Percentiles rank a stretch among this genome's conserved stretches.
Evolutionary conservation across 1,139 yeast species (phyloP).

Genomic region (Taphrina pruni): DNA sequence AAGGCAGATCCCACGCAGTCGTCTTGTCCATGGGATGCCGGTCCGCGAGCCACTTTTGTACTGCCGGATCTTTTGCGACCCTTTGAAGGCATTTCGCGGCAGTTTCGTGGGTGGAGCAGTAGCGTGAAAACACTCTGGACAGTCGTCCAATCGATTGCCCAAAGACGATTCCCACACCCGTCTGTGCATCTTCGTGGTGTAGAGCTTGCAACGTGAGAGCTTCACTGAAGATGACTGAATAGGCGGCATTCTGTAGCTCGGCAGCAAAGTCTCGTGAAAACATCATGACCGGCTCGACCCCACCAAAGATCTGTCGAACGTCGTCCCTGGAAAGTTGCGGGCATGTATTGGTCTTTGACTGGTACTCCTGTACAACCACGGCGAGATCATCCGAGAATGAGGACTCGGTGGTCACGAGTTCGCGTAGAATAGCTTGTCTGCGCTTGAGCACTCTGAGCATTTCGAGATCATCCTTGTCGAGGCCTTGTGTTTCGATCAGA

Average conservation of each 20-base stretch:
- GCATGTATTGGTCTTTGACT: conserved; percentile 10
- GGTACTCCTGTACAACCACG: conserved; percentile 32
- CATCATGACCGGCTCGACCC: conserved; percentile 29
- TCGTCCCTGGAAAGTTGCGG: conserved; percentile 15
- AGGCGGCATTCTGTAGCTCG: conserved; percentile 21
- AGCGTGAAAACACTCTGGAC: conserved; percentile 41
- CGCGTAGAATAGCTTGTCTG: conserved; percentile 37
- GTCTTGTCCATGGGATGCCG: conserved; percentile 47
- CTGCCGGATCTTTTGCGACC: conserved; percentile 46
- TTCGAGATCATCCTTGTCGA: conserved; percentile 18
- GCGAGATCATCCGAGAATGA: conserved; percentile 35
- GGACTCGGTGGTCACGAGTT: conserved; percentile 34
- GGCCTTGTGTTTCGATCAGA: conserved; percentile 21
- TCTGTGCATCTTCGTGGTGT: conserved; percentile 28
- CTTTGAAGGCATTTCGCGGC: conserved; percentile 36
- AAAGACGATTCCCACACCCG: conserved; percentile 38
- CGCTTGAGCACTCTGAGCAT: conserved; percentile 23
- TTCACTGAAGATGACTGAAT: conserved; percentile 18
- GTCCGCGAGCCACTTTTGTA: conserved; percentile 51
- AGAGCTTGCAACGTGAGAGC: conserved; percentile 12
- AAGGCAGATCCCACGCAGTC: conserved; percentile 55
- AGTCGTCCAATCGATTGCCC: conserved; percentile 36
- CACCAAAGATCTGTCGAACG: conserved; percentile 31
- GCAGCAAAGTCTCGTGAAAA: conserved; percentile 30
- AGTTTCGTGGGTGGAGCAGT: conserved; percentile 42